A percentile compares a stretch with the other conserved stretches of the same genome.
These are phyloP conservation scores for Alternaria conjuncta DNA, from an alignment of 2,329 filamentous ascomycete species.

Conservation along the genomic window DNA sequence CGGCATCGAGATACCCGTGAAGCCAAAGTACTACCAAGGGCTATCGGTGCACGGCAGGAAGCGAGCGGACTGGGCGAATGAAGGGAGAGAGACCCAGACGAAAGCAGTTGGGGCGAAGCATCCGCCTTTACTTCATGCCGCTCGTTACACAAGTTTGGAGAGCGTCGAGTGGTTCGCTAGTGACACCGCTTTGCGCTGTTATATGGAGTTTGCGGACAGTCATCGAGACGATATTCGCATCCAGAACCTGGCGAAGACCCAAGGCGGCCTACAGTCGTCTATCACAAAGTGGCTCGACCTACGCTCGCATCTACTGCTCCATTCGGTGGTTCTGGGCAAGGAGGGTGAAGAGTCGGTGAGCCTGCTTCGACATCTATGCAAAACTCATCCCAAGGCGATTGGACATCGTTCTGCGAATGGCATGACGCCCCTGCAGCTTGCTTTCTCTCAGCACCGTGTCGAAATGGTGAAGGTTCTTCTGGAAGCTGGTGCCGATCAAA, in stretches of 20 bases:
- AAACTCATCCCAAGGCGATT: conserved; percentile 66
- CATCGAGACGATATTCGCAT: conserved; percentile 68
- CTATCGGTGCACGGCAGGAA: conserved; percentile 71
- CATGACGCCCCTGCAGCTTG: conserved; percentile 72
- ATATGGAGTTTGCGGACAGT: conserved; percentile 70
- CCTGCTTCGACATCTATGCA: conserved; percentile 70
- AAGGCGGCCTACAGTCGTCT: conserved; percentile 68
- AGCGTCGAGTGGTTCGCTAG: conserved; percentile 79
- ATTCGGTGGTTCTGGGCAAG: conserved; percentile 59
- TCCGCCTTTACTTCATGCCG: conserved; percentile 68
- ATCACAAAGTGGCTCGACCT: conserved; percentile 65
- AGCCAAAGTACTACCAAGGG: conserved; percentile 77
- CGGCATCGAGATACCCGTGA: conserved; percentile 67
- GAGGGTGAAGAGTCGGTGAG: conserved; percentile 53
- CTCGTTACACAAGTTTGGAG: conserved; percentile 64
- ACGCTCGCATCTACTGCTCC: conserved; percentile 61
- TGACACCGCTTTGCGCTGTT: conserved; percentile 70
- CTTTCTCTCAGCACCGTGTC: conserved; percentile 63
- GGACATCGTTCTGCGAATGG: conserved; percentile 65
- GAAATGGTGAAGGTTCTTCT: conserved; percentile 68
- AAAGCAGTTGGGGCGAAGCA: conserved; percentile 13
- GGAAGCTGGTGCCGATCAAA: conserved; percentile 72
- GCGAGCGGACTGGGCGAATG: conserved; percentile 69
- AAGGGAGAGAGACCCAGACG: conserved; percentile 14
- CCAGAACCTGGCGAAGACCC: conserved; percentile 64